Conservation (phyloP, 495 filamentous ascomycete genomes). For the Xylaria castorea region DNA sequence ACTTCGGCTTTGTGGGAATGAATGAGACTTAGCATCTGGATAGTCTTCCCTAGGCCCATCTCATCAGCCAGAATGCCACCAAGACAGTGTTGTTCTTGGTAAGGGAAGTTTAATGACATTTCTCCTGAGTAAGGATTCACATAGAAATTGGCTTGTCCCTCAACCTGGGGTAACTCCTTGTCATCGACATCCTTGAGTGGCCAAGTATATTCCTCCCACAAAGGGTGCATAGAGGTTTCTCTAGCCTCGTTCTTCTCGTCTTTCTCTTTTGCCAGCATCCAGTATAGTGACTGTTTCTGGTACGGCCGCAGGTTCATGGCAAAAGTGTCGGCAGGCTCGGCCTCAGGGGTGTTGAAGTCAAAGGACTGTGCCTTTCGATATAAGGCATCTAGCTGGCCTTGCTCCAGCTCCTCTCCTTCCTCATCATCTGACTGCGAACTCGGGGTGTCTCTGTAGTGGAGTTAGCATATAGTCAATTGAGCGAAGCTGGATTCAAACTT, state of each 20-base stretch:
- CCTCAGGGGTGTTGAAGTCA: constrained; percentile 88
- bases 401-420: constrained; percentile 88
- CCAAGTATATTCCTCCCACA: constrained; percentile 97
- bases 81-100: constrained; percentile 91
- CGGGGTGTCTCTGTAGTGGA: constrained; percentile 48
- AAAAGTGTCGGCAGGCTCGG: constrained; percentile 82
- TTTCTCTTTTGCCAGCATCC: constrained; percentile 95
- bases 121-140: constrained; percentile 97
- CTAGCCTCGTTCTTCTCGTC: constrained; percentile 68
- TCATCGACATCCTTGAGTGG: constrained; percentile 88
- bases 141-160: constrained; percentile 77
- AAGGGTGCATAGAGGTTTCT: constrained; percentile 85
- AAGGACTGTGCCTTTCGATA: constrained; percentile 98
- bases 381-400: constrained; percentile 91
- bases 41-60: constrained; percentile 92
- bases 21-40: constrained; percentile 94
- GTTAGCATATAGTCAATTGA: neutral
- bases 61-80: constrained; percentile 94
- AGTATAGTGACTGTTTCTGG: constrained; percentile 92
- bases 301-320: constrained; percentile 85
- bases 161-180: constrained; percentile 68
- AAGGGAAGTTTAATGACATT: constrained; percentile 88
- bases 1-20: constrained; percentile 77
- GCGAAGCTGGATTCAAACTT: neutral
- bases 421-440: constrained; percentile 69